These are phyloP conservation scores for Cucurbita ficifolia DNA, from an alignment of 306 rosid species.

Conservation along the genomic window DNA sequence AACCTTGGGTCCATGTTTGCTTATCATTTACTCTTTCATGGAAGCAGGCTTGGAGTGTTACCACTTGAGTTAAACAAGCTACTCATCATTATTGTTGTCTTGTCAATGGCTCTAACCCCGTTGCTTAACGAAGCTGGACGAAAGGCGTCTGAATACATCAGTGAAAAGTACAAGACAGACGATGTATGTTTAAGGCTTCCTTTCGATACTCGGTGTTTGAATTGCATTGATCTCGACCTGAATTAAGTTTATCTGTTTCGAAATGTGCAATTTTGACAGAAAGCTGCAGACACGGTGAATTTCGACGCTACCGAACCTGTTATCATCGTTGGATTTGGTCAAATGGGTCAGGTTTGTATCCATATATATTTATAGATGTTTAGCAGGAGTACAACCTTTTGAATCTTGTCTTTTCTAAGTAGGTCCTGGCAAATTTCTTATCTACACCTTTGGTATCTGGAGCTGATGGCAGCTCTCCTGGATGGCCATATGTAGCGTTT, in stretches of 20 bases:
- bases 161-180: conserved; percentile 28
- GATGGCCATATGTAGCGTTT: conserved; percentile 74
- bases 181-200: conserved; percentile 30
- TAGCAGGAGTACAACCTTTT: not conserved
- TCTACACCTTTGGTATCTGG: conserved; percentile 70
- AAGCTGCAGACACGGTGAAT: conserved; percentile 37
- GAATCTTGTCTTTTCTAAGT: conserved; percentile 1
- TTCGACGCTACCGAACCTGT: conserved; percentile 69
- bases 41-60: conserved; percentile 82
- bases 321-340: conserved; percentile 93
- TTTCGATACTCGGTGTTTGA: not conserved
- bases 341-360: conserved; percentile 85
- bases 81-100: conserved; percentile 89
- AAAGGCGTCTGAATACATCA: conserved; percentile 60
- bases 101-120: conserved; percentile 96
- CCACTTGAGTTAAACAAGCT: conserved; percentile 98
- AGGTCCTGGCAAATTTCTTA: conserved; percentile 95
- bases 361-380: not conserved
- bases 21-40: conserved; percentile 15
- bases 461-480: conserved; percentile 36
- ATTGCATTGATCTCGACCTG: not conserved
- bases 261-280: conserved; percentile 29
- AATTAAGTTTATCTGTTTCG: conserved; percentile 6
- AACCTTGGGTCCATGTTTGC: conserved; percentile 7
- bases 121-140: conserved; percentile 95